Conservation (phyloP, 2,329 filamentous ascomycete genomes). For the Claviceps citrina region DNA sequence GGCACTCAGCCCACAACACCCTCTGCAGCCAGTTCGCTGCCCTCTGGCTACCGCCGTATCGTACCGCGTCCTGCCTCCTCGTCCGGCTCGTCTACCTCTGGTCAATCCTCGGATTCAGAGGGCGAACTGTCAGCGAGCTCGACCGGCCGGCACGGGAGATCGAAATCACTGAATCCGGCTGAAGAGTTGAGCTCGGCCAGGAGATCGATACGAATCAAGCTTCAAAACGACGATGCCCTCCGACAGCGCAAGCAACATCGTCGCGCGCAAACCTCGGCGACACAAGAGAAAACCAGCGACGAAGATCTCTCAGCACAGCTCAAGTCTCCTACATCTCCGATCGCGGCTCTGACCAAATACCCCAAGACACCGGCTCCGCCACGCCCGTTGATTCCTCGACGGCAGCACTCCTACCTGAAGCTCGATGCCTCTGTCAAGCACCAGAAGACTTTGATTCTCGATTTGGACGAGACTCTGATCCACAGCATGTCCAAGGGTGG, state of each 20-base stretch:
- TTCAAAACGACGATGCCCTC: slow-evolving; percentile 64
- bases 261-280: slow-evolving; percentile 38
- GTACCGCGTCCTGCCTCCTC: slow-evolving; percentile 14
- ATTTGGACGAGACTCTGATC: slow-evolving; percentile 93
- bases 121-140: slow-evolving; percentile 30
- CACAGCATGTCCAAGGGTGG: slow-evolving; percentile 89
- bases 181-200: slow-evolving; percentile 52
- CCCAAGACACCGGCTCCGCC: slow-evolving; percentile 81
- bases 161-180: slow-evolving; percentile 41
- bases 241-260: slow-evolving; percentile 58
- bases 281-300: slow-evolving; percentile 26
- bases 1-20: neutral
- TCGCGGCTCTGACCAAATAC: slow-evolving; percentile 68
- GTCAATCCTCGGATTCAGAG: slow-evolving; percentile 57
- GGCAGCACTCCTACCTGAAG: slow-evolving; percentile 75
- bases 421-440: slow-evolving; percentile 40
- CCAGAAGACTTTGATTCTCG: slow-evolving; percentile 87
- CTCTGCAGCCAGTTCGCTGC: slow-evolving; percentile 6
- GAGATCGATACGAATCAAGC: slow-evolving; percentile 79
- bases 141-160: slow-evolving; percentile 39
- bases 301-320: slow-evolving; percentile 58
- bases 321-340: slow-evolving; percentile 84
- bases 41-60: slow-evolving; percentile 15
- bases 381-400: slow-evolving; percentile 72
- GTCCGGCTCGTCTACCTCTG: slow-evolving; percentile 40